A percentile compares a stretch with the other conserved stretches of the same genome.
Conservation (phyloP, 768 basidiomycete species). For the Coprinopsis marcescibilis region DNA sequence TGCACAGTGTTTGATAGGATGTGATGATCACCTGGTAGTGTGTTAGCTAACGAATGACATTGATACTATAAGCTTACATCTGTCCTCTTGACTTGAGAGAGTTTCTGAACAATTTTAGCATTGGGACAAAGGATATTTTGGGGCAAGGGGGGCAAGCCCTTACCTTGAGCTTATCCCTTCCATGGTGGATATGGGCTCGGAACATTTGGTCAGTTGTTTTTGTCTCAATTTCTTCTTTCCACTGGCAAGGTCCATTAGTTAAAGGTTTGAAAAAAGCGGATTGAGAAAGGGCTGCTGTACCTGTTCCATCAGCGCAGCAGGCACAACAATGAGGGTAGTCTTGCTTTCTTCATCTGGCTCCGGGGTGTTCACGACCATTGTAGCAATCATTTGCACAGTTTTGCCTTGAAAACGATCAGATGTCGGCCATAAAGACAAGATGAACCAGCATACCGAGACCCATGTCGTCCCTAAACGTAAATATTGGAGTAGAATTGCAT, state of each 20-base stretch:
- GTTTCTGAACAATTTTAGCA: slow-evolving; percentile 23
- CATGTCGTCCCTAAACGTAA: slow-evolving; percentile 55
- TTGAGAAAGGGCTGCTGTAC: too few species aligned
- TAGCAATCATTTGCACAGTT: slow-evolving; percentile 77
- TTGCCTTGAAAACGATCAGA: slow-evolving; percentile 36
- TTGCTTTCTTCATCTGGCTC: slow-evolving; percentile 35
- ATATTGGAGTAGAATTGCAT: slow-evolving; percentile 2
- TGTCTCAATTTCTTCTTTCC: slow-evolving; percentile 10
- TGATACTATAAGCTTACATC: slow-evolving; percentile 34
- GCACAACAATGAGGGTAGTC: slow-evolving; percentile 71
- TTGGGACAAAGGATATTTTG: background rate
- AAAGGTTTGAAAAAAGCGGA: too few species aligned
- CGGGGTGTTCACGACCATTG: slow-evolving; percentile 65
- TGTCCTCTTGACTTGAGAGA: slow-evolving; percentile 42
- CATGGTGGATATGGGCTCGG: slow-evolving; percentile 65
- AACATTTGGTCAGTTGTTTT: slow-evolving; percentile 43
- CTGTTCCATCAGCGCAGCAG: slow-evolving; percentile 69
- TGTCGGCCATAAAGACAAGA: slow-evolving; percentile 1
- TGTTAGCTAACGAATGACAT: background rate
- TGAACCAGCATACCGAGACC: slow-evolving; percentile 39
- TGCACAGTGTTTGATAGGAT: slow-evolving; percentile 67
- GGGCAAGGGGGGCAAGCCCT: background rate
- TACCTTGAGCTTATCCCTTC: slow-evolving; percentile 59
- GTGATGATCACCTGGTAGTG: slow-evolving; percentile 59
- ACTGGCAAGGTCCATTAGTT: slow-evolving; percentile 1